Conservation (phyloP, 768 basidiomycete genomes). For the Ramaria rubella region DNA sequence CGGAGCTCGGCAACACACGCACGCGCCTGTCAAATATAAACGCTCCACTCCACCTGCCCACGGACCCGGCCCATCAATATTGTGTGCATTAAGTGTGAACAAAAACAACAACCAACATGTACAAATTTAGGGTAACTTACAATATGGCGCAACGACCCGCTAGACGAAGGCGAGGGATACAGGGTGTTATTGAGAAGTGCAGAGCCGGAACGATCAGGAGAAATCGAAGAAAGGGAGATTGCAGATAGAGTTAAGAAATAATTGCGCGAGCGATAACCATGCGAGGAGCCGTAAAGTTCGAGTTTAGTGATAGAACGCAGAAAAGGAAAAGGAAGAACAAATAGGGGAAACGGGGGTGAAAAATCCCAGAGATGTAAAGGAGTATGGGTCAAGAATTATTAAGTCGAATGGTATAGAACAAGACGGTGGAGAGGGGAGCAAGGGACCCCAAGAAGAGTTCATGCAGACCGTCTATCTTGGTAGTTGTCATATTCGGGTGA, state of each 20-base stretch:
- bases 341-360: background rate
- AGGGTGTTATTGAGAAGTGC: background rate
- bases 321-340: background rate
- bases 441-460: too few species aligned
- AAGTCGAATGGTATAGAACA: too few species aligned
- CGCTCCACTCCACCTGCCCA: background rate
- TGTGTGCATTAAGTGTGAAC: too few species aligned
- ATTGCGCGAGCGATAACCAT: background rate
- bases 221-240: background rate
- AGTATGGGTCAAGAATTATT: too few species aligned
- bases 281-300: too few species aligned
- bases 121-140: background rate
- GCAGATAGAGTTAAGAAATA: constrained; percentile 4
- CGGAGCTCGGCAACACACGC: too few species aligned
- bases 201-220: background rate
- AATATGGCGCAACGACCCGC: background rate
- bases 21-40: background rate
- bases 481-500: background rate
- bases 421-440: too few species aligned
- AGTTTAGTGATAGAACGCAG: too few species aligned
- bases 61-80: too few species aligned
- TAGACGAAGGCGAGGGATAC: background rate
- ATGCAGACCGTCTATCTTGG: constrained; percentile 1
- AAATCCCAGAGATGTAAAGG: too few species aligned
- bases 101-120: background rate